These are phyloP conservation scores for Camillea tinctor DNA, from an alignment of 2,329 filamentous ascomycete genomes.

Conservation along the genomic window DNA sequence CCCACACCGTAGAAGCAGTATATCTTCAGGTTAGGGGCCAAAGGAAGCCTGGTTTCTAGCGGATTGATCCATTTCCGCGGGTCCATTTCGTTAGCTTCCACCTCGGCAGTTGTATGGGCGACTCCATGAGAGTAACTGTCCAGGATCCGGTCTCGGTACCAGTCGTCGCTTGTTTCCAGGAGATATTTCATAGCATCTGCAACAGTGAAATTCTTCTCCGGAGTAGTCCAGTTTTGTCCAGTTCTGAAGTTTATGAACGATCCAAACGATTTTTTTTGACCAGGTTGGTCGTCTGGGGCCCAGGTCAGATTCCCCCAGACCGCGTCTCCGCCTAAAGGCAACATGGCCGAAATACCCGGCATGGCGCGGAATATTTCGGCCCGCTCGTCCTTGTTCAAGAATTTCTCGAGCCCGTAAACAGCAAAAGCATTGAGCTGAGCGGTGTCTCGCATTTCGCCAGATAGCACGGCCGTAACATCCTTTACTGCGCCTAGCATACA, in stretches of 20 bases:
- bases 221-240: constrained; percentile 61
- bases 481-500: constrained; percentile 97
- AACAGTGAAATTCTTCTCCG: constrained; percentile 76
- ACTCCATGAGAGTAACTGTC: constrained; percentile 84
- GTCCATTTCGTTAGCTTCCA: constrained; percentile 77
- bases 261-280: constrained; percentile 72
- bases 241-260: constrained; percentile 80
- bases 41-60: constrained; percentile 80
- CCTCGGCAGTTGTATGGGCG: constrained; percentile 74
- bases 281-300: constrained; percentile 82
- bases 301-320: constrained; percentile 91
- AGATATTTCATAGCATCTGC: constrained; percentile 75
- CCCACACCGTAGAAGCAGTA: constrained; percentile 97
- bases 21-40: constrained; percentile 87
- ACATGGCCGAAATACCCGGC: constrained; percentile 95
- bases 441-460: constrained; percentile 97
- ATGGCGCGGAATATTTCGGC: constrained; percentile 94
- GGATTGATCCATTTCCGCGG: constrained; percentile 92
- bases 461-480: constrained; percentile 83
- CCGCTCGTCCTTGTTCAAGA: constrained; percentile 84
- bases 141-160: constrained; percentile 76
- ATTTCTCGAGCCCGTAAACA: constrained; percentile 95
- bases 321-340: constrained; percentile 87
- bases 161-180: constrained; percentile 73
- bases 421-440: constrained; percentile 95